phyloP scores from a whole-genome alignment of 306 rosid species.

The Ziziphus jujuba region DNA sequence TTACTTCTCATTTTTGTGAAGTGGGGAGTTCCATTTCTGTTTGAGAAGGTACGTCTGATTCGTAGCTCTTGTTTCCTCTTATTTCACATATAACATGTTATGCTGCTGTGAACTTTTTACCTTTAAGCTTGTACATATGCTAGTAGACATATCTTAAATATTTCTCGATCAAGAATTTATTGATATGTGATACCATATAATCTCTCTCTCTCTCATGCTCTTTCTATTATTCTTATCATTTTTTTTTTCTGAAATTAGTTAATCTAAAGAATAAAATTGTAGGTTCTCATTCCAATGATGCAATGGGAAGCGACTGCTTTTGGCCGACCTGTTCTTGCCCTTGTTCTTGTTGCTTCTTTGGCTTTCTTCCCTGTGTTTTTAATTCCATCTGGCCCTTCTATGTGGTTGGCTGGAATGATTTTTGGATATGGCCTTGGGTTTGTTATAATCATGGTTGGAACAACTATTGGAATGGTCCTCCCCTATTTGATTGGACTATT shows the following conservation, averaged over 20 bases:
- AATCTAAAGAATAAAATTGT: conserved; percentile 17
- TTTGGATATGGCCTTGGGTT: conserved; percentile 97
- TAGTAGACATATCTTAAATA: not conserved
- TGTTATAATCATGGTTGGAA: conserved; percentile 89
- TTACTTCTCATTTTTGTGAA: conserved; percentile 48
- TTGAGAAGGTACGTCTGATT: conserved; percentile 65
- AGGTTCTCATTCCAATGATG: conserved; percentile 86
- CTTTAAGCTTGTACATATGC: conserved; percentile 1
- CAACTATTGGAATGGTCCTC: conserved; percentile 96
- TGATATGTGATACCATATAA: not conserved
- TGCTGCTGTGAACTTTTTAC: not conserved
- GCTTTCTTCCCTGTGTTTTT: conserved; percentile 84
- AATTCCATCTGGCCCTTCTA: conserved; percentile 96
- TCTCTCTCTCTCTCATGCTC: conserved; percentile 4
- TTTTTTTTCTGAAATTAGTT: conserved; percentile 4
- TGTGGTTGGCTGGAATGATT: conserved; percentile 99
- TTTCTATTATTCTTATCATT: not conserved
- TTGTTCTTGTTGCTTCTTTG: conserved; percentile 81
- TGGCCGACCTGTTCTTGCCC: conserved; percentile 92
- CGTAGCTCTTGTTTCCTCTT: conserved; percentile 6
- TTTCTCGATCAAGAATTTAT: not conserved
- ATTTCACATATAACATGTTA: not conserved
- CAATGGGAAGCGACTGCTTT: conserved; percentile 98
- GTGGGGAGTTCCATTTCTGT: conserved; percentile 87
- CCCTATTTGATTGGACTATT: conserved; percentile 82